Evolutionary conservation across 1,139 yeast species (phyloP).

Genomic region (Zygoascus sp.): DNA sequence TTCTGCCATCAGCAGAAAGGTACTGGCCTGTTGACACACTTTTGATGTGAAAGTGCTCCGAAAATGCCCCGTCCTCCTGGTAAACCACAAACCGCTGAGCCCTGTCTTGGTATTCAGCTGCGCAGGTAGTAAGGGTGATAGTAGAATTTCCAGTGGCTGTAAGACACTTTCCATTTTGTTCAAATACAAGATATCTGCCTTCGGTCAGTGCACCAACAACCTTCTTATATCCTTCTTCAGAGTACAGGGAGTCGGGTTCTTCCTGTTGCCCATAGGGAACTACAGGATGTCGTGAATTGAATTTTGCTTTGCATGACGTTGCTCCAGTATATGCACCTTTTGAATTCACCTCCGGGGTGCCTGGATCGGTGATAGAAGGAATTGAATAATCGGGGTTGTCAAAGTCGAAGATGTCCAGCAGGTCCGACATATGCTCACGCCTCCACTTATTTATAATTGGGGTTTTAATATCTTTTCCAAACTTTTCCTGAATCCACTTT

Average conservation of each 20-base stretch:
- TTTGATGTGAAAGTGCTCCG: conserved; percentile 4
- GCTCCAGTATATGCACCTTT: background rate
- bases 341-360: background rate
- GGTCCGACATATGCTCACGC: conserved; percentile 23
- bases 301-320: background rate
- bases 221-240: conserved; percentile 25
- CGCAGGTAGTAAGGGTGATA: background rate
- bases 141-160: background rate
- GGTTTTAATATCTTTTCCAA: conserved; percentile 15
- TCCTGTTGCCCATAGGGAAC: conserved; percentile 27
- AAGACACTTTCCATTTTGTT: background rate
- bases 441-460: conserved; percentile 20
- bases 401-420: conserved; percentile 25
- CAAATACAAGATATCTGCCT: conserved; percentile 26
- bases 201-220: conserved; percentile 27
- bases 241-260: conserved; percentile 18
- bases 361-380: conserved; percentile 4
- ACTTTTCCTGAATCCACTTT: conserved; percentile 16
- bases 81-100: conserved; percentile 4
- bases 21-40: background rate
- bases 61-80: conserved; percentile 11
- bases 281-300: conserved; percentile 14
- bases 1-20: too few species aligned
- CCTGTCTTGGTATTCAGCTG: background rate
- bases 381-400: conserved; percentile 18